phyloP scores from a whole-genome alignment of 495 filamentous ascomycete genomes.

The Daldinia caldariorum region DNA sequence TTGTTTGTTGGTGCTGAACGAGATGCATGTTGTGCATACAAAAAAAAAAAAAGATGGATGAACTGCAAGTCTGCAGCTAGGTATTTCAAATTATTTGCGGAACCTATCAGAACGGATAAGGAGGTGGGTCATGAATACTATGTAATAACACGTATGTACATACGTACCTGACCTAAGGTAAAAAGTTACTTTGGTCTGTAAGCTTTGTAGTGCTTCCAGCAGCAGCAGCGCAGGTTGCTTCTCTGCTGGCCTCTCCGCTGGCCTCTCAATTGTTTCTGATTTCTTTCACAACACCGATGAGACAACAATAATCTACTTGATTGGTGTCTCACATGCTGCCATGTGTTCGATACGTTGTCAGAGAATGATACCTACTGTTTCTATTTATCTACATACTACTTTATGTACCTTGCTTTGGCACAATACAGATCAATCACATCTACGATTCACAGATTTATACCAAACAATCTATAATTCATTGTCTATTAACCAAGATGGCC shows the following conservation, averaged over 20 bases:
- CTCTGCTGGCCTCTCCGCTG: neutral
- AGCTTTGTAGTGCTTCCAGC: no score
- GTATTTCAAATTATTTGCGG: neutral
- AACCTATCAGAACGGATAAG: neutral
- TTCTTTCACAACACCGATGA: conserved; percentile 28
- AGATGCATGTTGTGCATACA: conserved; percentile 13
- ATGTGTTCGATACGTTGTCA: neutral
- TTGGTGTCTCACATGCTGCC: conserved; percentile 28
- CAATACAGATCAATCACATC: neutral
- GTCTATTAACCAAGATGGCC: neutral
- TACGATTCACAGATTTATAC: neutral
- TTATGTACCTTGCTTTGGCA: neutral
- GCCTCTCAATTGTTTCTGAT: conserved; percentile 1
- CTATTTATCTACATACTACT: conserved; percentile 11
- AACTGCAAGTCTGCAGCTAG: neutral
- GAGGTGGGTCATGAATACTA: neutral
- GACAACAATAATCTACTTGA: conserved; percentile 14
- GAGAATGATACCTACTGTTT: conserved; percentile 6
- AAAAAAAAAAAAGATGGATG: neutral
- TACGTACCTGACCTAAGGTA: neutral
- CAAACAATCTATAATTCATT: no score
- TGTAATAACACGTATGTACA: no score
- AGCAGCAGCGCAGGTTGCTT: no score
- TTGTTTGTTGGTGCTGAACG: conserved; percentile 12
- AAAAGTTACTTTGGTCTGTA: no score